phyloP scores from a whole-genome alignment of 306 rosid species.

The Sphenostylis stenocarpa region DNA sequence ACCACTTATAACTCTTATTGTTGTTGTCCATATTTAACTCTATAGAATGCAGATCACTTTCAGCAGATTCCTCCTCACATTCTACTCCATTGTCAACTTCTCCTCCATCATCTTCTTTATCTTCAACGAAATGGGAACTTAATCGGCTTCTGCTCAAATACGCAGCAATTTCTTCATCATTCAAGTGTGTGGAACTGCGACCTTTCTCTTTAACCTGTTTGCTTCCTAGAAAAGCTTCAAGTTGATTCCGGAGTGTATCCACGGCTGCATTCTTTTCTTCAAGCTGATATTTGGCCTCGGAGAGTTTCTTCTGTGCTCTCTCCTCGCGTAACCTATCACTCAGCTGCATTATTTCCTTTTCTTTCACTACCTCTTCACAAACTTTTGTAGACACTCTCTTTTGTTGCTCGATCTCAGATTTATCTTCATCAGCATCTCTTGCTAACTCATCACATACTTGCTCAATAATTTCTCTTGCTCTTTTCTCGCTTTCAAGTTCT shows the following conservation, averaged over 20 bases:
- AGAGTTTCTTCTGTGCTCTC: constrained; percentile 72
- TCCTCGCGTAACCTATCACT: constrained; percentile 68
- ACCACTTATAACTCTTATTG: constrained; percentile 73
- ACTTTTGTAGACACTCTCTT: constrained; percentile 61
- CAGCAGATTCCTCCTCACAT: constrained; percentile 76
- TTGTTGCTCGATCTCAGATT: constrained; percentile 55
- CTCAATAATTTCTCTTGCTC: constrained; percentile 89
- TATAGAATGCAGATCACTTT: constrained; percentile 91
- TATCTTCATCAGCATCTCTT: constrained; percentile 69
- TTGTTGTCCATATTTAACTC: constrained; percentile 90
- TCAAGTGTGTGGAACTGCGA: constrained; percentile 52
- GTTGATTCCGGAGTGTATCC: constrained; percentile 81
- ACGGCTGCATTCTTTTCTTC: constrained; percentile 84
- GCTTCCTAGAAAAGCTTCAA: constrained; percentile 79
- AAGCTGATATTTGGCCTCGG: constrained; percentile 69
- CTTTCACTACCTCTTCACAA: constrained; percentile 68
- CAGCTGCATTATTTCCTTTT: constrained; percentile 73
- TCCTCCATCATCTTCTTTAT: constrained; percentile 71
- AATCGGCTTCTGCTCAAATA: constrained; percentile 59
- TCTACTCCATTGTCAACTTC: constrained; percentile 78
- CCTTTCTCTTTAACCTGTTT: constrained; percentile 71
- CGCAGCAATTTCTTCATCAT: constrained; percentile 65
- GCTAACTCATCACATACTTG: constrained; percentile 86
- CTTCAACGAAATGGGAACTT: constrained; percentile 51
- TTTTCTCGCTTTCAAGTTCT: constrained; percentile 89